Evolutionary conservation across 169 alveolate species (phyloP).

Genomic region (Plasmodium falciparum): DNA sequence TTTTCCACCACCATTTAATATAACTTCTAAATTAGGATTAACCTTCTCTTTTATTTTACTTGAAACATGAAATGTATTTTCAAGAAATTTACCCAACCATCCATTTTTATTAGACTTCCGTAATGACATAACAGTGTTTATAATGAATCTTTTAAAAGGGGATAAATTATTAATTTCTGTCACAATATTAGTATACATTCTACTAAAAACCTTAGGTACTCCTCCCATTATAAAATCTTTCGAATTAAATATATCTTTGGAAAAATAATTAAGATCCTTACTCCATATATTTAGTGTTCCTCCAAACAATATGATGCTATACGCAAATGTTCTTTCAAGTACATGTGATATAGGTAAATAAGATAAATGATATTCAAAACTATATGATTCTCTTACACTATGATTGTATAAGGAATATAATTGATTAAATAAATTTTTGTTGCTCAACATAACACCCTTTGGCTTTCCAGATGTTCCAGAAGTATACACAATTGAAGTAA

Average conservation of each 20-base stretch:
- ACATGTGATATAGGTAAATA: slow-evolving; percentile 78
- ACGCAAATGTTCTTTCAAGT: slow-evolving; percentile 91
- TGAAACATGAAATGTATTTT: neutral
- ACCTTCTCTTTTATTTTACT: slow-evolving; percentile 11
- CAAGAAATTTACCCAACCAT: neutral
- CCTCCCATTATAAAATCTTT: slow-evolving; percentile 1
- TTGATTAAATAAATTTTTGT: slow-evolving; percentile 64
- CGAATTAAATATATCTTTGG: neutral
- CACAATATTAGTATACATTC: too few relatives aligned
- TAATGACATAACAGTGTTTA: neutral
- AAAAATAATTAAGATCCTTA: neutral
- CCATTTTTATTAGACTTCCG: neutral
- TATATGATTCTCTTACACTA: neutral
- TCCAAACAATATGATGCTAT: slow-evolving; percentile 11
- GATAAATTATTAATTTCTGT: neutral
- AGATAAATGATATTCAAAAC: slow-evolving; percentile 83
- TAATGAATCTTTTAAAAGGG: neutral
- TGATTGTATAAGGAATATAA: neutral
- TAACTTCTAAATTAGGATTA: slow-evolving; percentile 6
- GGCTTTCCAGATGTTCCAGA: too few relatives aligned
- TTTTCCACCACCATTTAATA: slow-evolving; percentile 47
- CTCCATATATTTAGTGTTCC: neutral
- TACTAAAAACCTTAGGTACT: too few relatives aligned
- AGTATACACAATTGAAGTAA: slow-evolving; percentile 92
- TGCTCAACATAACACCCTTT: too few relatives aligned